Evolutionary conservation across 2,329 filamentous ascomycete genomes (phyloP), one percentile per base, ranked within the genome.

Genomic region (Diaporthe nobilis): DNA sequence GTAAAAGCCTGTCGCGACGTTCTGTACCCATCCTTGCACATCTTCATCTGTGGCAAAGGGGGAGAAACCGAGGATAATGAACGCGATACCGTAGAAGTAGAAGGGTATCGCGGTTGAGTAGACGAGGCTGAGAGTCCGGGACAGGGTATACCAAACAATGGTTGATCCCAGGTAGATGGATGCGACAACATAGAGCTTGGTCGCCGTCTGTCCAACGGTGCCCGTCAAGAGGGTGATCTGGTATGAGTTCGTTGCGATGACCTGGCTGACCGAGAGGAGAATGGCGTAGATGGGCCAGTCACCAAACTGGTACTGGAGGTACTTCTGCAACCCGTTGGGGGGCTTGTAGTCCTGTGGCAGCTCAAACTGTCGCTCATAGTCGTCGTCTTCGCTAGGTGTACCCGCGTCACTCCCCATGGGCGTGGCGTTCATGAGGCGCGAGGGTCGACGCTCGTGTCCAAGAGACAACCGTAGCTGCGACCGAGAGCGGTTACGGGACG

Each of bases 171-270:
- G 84, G 78, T 92, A 92, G 60, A 91, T 88, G 20, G 85, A 86
- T 4, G 90, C 90, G 60, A 92, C 88, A 47, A 86, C 84, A 80
- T 92, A 92, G 0, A 92, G 84, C 78, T 90, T 89, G 10, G 83
- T 82, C 12, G 90, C 89, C 1, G 88, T 86, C 80, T 92, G 86
- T 76, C 90, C 90, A 39, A 91, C 84, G 77, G 90, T 87, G 25
- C 91, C 91, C 0, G 90, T 91, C 47, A 93, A 85, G 25, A 93
- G 85, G 0, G 90, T 92, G 79, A 92, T 90, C 80, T 92, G 91
- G 82, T 92, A 92, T 1, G 89, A 92, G 81, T 92, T 92, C 63
- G 89, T 89, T 9, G 90, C 89, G 70, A 92, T 89, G 72, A 92
- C 90, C 79, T 92, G 90, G 20, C 89, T 89, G 57, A 91, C 85